Base-by-base conservation (phyloP, 805 yeast genomes). In the Saccharomycopsis sp. region DNA sequence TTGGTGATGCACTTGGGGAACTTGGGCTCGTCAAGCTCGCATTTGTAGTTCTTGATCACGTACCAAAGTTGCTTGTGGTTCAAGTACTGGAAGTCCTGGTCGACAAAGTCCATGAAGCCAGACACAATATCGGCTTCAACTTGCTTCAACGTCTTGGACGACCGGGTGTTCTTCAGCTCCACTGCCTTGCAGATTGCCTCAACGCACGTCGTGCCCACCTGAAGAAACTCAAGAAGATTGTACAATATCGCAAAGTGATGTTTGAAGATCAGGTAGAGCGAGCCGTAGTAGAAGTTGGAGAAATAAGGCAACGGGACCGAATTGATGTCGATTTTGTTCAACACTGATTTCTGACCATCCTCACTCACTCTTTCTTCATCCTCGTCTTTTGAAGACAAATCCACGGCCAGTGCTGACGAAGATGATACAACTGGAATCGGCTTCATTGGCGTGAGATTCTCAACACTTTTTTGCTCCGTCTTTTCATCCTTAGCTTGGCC, bases 21-120 rank as follows among this genome's bases (percentile, higher is more conserved):
- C 48, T 77, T 79, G 13, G 64, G 63, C 56, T 92, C 99, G 9
- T 79, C 75, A 4, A 86, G 73, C 56, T 92, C 98, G 53, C 86
- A 83, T 36, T 83, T 73, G 60, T 92, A 92, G 51, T 77, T 72
- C 48, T 83, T 80, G 25, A 80, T 70, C 0, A 77, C 73, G 52
- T 80, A 79, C 46, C 78, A 61, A 34, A 92, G 56, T 55, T 88
- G 96, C 30, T 63, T 62, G 18, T 84, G 77, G 41, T 81, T 80
- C 43, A 92, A 63, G 10, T 71, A 74, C 48, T 80, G 68, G 42
- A 73, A 68, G 13, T 62, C 61, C 23, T 75, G 55, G 5, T 83
- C 72, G 9, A 68, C 64, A 5, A 46, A 46, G 20, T 42, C 41
- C 9, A 21, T 18, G 21, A 42, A 39, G 8, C 30, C 20, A 6